Percentiles rank a stretch among this genome's conserved stretches.
Conservation (phyloP, 179 eudicot species). For the Silene coronaria region DNA sequence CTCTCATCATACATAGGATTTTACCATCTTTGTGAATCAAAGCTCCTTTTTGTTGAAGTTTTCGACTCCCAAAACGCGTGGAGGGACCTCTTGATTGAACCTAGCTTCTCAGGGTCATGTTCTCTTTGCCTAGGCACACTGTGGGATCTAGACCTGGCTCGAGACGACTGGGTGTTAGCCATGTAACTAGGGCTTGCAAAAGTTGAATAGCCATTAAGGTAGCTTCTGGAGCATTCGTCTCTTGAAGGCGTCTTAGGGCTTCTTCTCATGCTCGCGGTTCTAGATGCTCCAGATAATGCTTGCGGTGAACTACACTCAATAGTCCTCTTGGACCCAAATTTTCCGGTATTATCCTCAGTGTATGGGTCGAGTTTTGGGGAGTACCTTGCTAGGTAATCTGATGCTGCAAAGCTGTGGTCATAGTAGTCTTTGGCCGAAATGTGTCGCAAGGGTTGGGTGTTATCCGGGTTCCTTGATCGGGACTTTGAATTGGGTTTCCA, state of each 20-base stretch:
- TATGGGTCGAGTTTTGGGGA: conserved; percentile 36
- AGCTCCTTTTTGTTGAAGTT: conserved; percentile 24
- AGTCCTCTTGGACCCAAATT: conserved; percentile 6
- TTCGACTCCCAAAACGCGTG: conserved; percentile 31
- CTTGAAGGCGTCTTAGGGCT: conserved; percentile 47
- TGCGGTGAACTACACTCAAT: conserved; percentile 40
- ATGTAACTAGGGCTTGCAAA: conserved; percentile 36
- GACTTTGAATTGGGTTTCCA: conserved; percentile 57
- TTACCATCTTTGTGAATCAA: conserved; percentile 21
- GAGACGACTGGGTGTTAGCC: conserved; percentile 68
- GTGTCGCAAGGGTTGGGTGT: conserved; percentile 27
- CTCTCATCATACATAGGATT: background rate
- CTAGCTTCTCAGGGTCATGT: conserved; percentile 32
- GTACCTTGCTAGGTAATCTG: conserved; percentile 38
- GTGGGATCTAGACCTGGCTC: conserved; percentile 64
- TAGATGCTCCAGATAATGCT: conserved; percentile 38
- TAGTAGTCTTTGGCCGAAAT: conserved; percentile 35
- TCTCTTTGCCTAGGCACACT: conserved; percentile 73
- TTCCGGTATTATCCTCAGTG: conserved; percentile 39
- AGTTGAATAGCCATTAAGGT: conserved; percentile 22
- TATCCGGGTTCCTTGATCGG: conserved; percentile 24
- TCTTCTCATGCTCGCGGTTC: conserved; percentile 40
- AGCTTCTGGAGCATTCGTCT: conserved; percentile 47
- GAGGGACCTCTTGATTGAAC: conserved; percentile 32
- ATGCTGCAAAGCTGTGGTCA: conserved; percentile 38